A percentile compares a stretch with the other conserved stretches of the same genome.
These are phyloP conservation scores for Colletotrichum liriopes DNA, from an alignment of 2,329 filamentous ascomycete species.

Conservation along the genomic window DNA sequence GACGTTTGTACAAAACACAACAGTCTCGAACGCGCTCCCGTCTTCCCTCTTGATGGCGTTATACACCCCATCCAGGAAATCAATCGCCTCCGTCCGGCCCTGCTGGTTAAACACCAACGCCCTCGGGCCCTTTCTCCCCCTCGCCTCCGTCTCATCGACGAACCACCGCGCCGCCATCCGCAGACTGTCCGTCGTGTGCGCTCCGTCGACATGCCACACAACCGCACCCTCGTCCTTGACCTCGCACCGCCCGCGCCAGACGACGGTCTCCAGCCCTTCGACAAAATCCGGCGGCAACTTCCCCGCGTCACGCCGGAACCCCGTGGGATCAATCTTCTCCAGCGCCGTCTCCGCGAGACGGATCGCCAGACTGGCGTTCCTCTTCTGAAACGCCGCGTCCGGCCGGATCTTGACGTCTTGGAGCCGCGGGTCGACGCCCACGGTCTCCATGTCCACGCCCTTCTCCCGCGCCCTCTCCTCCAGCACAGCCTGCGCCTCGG, in stretches of 20 bases:
- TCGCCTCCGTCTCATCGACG: constrained; percentile 70
- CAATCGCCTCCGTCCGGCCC: constrained; percentile 67
- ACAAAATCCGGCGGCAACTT: constrained; percentile 69
- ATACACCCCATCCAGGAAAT: constrained; percentile 66
- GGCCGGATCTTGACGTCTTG: constrained; percentile 62
- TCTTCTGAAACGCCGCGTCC: constrained; percentile 69
- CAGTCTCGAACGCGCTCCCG: constrained; percentile 74
- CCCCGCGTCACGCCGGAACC: not conserved
- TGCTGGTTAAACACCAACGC: constrained; percentile 92
- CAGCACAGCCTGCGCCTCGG: constrained; percentile 67
- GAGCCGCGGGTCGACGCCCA: constrained; percentile 54
- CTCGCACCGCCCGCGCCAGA: constrained; percentile 85
- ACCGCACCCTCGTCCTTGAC: constrained; percentile 61
- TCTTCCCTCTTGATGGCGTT: constrained; percentile 63
- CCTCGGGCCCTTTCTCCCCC: constrained; percentile 12
- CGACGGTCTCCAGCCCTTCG: constrained; percentile 76
- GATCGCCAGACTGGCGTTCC: constrained; percentile 71
- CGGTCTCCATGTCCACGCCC: constrained; percentile 37
- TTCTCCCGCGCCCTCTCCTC: constrained; percentile 73
- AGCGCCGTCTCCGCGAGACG: constrained; percentile 67
- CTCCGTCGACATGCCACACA: constrained; percentile 89
- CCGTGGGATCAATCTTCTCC: constrained; percentile 54
- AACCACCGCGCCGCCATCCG: constrained; percentile 85
- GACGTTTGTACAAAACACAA: constrained; percentile 88
- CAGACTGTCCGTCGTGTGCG: constrained; percentile 89